Evolutionary conservation across 2,329 filamentous ascomycete species (phyloP), one percentile per base, ranked within the genome.

Genomic region (Blastomyces silverae): DNA sequence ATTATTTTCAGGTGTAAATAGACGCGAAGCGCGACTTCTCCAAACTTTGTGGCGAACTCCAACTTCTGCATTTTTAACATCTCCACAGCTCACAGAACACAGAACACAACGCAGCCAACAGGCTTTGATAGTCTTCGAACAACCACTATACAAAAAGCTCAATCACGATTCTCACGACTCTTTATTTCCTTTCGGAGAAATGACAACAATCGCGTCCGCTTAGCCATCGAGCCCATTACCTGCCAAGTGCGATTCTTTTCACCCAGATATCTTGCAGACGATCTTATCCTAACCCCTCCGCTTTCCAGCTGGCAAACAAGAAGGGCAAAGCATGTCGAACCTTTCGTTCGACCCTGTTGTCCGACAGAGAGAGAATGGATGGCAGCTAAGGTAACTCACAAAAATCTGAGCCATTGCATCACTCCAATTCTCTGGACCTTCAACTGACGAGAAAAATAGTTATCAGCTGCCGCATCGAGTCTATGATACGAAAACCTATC

Each of bases 381-480:
- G 78, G 22, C 79, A 80, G 66, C 67, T 80, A 55, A 80, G 78
- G 79, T 80, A 73, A 39, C 37, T 28, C 28, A 6, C 22, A 2
- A 39, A 48, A 11, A 34, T 61, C 34, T 39, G n/a, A 22, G 15
- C 15, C 22, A 7, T 58, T 25, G 64, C 28, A 34, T 57, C 7
- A 1, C 25, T 44, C 34, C 11, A 44, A 20, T 62, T 22, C 37
- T 28, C n/a, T 58, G 7, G 61, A 64, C 37, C 37, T 13, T 63
- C 7, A 44, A 60, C 44, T 61, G 28, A 37, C 34, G 39, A 42
- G 22, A 34, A 48, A 39, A 46, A 56, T 70, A 87, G 85, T 74
- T 87, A 87, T 71, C 80, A 85, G 69, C 79, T 87, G 44, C 80
- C 83, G 17, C 82, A 85, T 71, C 83, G 84, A 69, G 78, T 85